Conservation (phyloP, 2,329 filamentous ascomycete species). For the Talaromyces sp. region DNA sequence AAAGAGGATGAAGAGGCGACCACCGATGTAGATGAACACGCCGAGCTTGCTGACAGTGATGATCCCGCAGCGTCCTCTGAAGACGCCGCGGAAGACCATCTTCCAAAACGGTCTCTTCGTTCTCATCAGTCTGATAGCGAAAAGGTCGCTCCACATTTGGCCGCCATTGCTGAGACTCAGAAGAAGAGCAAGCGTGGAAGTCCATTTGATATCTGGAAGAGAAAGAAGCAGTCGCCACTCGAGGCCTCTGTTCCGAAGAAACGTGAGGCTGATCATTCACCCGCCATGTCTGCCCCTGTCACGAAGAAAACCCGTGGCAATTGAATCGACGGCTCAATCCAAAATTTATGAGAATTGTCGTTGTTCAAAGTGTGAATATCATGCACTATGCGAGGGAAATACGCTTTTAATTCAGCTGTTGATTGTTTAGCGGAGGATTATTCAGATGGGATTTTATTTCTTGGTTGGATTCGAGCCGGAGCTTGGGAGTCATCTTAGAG, state of each 20-base stretch:
- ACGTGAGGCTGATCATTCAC: constrained; percentile 25
- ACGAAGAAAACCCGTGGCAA: constrained; percentile 23
- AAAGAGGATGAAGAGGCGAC: constrained; percentile 46
- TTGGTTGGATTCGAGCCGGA: not conserved
- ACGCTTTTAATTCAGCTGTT: not conserved
- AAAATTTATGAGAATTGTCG: not conserved
- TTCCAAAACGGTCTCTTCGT: constrained; percentile 24
- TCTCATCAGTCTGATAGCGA: constrained; percentile 20
- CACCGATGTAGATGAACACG: constrained; percentile 48
- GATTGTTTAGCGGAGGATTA: not conserved
- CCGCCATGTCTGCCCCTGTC: constrained; percentile 19
- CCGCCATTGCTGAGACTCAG: constrained; percentile 16
- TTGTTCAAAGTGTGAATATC: not conserved
- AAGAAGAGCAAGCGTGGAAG: constrained; percentile 26
- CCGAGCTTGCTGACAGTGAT: constrained; percentile 13
- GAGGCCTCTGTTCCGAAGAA: constrained; percentile 27
- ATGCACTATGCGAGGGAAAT: not conserved
- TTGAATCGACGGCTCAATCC: not conserved
- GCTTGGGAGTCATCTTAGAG: not conserved
- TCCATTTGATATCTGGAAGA: constrained; percentile 36
- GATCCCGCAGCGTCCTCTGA: constrained; percentile 22
- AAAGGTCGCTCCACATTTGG: constrained; percentile 17
- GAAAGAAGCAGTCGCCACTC: constrained; percentile 28
- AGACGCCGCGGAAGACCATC: constrained; percentile 14
- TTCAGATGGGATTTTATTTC: not conserved